Evolutionary conservation across 345 rosid species (phyloP).

Genomic region (Camelina neglecta): DNA sequence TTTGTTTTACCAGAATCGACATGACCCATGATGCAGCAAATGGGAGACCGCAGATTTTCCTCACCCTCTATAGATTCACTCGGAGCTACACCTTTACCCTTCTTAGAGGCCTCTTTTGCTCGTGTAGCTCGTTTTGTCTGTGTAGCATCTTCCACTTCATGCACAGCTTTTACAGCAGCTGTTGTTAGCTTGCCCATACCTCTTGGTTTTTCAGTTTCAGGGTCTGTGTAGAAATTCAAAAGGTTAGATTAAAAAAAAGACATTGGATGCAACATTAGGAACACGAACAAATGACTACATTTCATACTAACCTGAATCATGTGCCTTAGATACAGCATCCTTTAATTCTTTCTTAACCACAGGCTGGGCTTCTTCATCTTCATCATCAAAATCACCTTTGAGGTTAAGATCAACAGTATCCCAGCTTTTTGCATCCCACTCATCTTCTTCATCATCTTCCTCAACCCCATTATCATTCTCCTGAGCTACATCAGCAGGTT

Average conservation of each 20-base stretch:
- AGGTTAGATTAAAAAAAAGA: slow-evolving; percentile 8
- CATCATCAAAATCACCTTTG: slow-evolving; percentile 90
- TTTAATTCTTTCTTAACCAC: slow-evolving; percentile 60
- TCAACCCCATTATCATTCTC: slow-evolving; percentile 67
- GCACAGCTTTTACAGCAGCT: slow-evolving; percentile 40
- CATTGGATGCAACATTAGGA: neutral
- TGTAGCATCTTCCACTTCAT: slow-evolving; percentile 42
- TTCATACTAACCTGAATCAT: slow-evolving; percentile 51
- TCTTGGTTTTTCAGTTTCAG: slow-evolving; percentile 47
- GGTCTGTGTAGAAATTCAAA: slow-evolving; percentile 23
- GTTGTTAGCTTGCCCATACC: slow-evolving; percentile 38
- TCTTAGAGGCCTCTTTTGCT: slow-evolving; percentile 48
- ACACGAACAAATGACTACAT: slow-evolving; percentile 10
- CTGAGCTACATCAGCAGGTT: slow-evolving; percentile 51
- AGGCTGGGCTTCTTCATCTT: slow-evolving; percentile 69
- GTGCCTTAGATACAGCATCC: slow-evolving; percentile 46
- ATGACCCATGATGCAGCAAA: slow-evolving; percentile 99
- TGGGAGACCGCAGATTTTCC: slow-evolving; percentile 85
- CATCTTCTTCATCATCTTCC: slow-evolving; percentile 80
- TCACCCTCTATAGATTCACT: slow-evolving; percentile 53
- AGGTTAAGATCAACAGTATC: slow-evolving; percentile 78
- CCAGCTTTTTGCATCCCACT: slow-evolving; percentile 99
- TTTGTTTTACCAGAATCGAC: slow-evolving; percentile 99
- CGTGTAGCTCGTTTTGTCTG: slow-evolving; percentile 29
- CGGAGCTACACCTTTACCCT: slow-evolving; percentile 47